phyloP scores from a whole-genome alignment of 768 basidiomycete genomes.

The Tephrocybe sp. region DNA sequence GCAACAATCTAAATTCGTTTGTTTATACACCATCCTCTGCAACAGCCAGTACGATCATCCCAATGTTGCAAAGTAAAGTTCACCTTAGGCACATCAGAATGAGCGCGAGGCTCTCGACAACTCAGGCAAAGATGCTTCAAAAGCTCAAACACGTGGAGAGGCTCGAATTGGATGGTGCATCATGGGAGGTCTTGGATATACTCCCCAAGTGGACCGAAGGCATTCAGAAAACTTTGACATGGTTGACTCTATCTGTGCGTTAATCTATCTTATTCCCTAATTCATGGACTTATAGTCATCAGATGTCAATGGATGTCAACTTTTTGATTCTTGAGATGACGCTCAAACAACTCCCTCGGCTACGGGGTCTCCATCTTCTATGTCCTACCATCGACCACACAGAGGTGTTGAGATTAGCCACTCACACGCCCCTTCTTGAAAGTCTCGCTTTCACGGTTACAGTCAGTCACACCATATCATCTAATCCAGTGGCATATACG shows the following conservation, averaged over 20 bases:
- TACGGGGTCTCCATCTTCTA: constrained; percentile 59
- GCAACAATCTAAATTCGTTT: constrained; percentile 55
- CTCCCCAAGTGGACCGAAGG: constrained; percentile 54
- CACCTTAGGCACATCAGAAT: constrained; percentile 47
- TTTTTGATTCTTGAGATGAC: constrained; percentile 44
- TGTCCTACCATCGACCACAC: constrained; percentile 58
- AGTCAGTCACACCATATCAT: constrained; percentile 34
- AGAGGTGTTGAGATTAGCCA: constrained; percentile 41
- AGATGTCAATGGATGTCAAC: constrained; percentile 61
- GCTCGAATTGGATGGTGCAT: constrained; percentile 56
- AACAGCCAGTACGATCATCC: constrained; percentile 47
- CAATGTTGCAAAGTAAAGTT: constrained; percentile 38
- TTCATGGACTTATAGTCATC: background rate
- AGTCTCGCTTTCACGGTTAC: constrained; percentile 60
- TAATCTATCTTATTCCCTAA: background rate
- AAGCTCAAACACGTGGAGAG: constrained; percentile 37
- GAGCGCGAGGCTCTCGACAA: constrained; percentile 48
- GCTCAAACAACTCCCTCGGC: constrained; percentile 46
- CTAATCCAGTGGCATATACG: background rate
- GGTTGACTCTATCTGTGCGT: constrained; percentile 61
- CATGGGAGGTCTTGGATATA: constrained; percentile 57
- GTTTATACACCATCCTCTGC: constrained; percentile 42
- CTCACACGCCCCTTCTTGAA: constrained; percentile 52
- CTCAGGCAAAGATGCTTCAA: constrained; percentile 44
- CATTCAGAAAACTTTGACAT: constrained; percentile 43